These are phyloP conservation scores for Chrysanthemum lavandulifolium DNA, from an alignment of 129 eudicot genomes.

Conservation along the genomic window DNA sequence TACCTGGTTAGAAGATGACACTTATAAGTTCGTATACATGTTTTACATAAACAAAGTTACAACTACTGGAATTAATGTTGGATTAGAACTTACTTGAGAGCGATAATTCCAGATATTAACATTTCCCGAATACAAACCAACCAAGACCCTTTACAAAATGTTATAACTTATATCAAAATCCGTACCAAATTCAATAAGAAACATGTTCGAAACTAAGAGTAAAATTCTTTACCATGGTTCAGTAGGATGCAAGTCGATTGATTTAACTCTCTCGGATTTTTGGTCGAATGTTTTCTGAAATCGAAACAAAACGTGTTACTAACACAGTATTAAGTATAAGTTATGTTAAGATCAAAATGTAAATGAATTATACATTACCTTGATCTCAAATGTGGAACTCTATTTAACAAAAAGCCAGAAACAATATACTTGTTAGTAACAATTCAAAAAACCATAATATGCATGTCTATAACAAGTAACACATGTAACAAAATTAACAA, in stretches of 20 bases:
- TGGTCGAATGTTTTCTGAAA: constrained; percentile 63
- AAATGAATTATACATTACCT: too few relatives aligned
- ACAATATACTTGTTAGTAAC: too few relatives aligned
- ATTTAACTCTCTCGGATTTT: constrained; percentile 83
- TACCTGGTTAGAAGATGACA: constrained; percentile 34
- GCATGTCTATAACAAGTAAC: too few relatives aligned
- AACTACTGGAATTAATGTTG: neutral
- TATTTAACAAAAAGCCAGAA: too few relatives aligned
- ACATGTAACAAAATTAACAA: too few relatives aligned
- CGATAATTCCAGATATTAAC: constrained; percentile 76
- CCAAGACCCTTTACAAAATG: constrained; percentile 45
- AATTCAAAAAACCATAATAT: too few relatives aligned
- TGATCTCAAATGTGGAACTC: too few relatives aligned
- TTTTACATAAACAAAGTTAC: neutral
- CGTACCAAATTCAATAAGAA: neutral
- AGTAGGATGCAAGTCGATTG: constrained; percentile 79
- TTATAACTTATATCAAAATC: neutral
- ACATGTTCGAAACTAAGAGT: too few relatives aligned
- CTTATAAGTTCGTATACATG: neutral
- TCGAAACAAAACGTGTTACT: too few relatives aligned
- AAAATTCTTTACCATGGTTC: constrained; percentile 98
- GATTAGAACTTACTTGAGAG: constrained; percentile 57
- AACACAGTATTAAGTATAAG: too few relatives aligned
- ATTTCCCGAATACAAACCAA: constrained; percentile 73
- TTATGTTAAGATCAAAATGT: too few relatives aligned